Evolutionary conservation across 2,329 filamentous ascomycete genomes (phyloP).

Genomic region (Biscogniauxia mediterranea): DNA sequence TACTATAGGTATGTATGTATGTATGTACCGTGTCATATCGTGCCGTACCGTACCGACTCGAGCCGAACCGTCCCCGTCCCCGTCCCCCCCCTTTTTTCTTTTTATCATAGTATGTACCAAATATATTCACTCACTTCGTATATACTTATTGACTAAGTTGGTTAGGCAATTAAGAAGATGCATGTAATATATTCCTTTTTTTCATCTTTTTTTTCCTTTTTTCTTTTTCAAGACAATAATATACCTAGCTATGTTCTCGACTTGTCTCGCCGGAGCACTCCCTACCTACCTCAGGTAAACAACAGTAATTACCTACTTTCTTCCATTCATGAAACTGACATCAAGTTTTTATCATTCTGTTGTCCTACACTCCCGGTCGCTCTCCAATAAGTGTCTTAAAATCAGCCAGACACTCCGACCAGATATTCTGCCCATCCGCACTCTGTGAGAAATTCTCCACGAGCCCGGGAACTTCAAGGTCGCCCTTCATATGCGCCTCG

Average conservation of each 20-base stretch:
- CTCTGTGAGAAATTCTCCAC: conserved; percentile 33
- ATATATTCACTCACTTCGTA: too few species aligned
- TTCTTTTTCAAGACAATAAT: not conserved
- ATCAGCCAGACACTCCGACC: conserved; percentile 44
- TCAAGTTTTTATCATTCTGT: not conserved
- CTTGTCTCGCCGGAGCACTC: not conserved
- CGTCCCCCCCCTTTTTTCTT: not conserved
- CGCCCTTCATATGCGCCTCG: conserved; percentile 47
- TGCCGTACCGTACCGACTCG: too few species aligned
- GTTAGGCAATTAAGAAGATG: not conserved
- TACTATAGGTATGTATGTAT: too few species aligned
- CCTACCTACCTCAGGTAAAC: too few species aligned
- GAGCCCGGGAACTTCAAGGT: conserved; percentile 43
- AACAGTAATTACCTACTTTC: too few species aligned
- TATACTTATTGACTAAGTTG: too few species aligned
- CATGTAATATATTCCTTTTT: not conserved
- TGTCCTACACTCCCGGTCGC: not conserved
- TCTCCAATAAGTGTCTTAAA: conserved; percentile 44
- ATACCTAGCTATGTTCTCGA: not conserved
- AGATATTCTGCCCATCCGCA: conserved; percentile 40
- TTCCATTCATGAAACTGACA: too few species aligned
- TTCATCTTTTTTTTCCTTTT: too few species aligned
- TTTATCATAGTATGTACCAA: not conserved
- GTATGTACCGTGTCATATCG: too few species aligned
- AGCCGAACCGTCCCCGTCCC: not conserved